Conservation (phyloP, 352 stramenopile genomes). For the Phytophthora megakarya region DNA sequence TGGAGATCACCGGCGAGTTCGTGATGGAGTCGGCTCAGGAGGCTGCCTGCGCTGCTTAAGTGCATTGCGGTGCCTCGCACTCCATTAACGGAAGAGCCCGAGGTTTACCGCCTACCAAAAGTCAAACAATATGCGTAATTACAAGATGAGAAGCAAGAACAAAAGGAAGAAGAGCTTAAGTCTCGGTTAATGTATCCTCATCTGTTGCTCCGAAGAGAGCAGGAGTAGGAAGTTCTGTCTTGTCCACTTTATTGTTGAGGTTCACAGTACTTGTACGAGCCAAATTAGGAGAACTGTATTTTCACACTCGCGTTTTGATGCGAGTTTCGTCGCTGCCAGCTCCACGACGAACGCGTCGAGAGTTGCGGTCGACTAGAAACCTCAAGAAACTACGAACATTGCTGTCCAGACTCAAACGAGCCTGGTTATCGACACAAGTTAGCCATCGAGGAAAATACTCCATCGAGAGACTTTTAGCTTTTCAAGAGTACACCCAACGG, state of each 20-base stretch:
- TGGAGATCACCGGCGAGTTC: constrained; percentile 51
- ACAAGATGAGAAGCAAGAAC: constrained; percentile 26
- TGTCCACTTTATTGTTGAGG: constrained; percentile 1
- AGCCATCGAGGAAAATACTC: constrained; percentile 36
- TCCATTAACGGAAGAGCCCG: constrained; percentile 24
- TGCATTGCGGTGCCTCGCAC: constrained; percentile 13
- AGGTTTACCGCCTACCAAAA: constrained; percentile 18
- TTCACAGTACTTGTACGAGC: too few species aligned
- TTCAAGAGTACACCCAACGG: constrained; percentile 28
- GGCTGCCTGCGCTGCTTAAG: constrained; percentile 41
- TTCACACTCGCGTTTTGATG: not conserved
- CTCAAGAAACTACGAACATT: not conserved
- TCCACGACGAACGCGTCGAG: not conserved
- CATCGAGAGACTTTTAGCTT: constrained; percentile 35
- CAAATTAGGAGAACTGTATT: not conserved
- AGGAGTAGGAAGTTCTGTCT: constrained; percentile 31
- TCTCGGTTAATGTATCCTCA: constrained; percentile 34
- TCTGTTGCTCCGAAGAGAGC: constrained; percentile 17
- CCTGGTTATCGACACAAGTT: constrained; percentile 22
- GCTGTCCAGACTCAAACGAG: constrained; percentile 7
- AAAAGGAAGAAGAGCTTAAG: constrained; percentile 31
- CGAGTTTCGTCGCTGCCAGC: not conserved
- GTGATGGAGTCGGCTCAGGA: constrained; percentile 40
- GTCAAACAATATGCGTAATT: constrained; percentile 32
- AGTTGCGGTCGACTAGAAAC: not conserved